These are phyloP conservation scores for Logfia minima DNA, from an alignment of 129 eudicot genomes.

Conservation along the genomic window DNA sequence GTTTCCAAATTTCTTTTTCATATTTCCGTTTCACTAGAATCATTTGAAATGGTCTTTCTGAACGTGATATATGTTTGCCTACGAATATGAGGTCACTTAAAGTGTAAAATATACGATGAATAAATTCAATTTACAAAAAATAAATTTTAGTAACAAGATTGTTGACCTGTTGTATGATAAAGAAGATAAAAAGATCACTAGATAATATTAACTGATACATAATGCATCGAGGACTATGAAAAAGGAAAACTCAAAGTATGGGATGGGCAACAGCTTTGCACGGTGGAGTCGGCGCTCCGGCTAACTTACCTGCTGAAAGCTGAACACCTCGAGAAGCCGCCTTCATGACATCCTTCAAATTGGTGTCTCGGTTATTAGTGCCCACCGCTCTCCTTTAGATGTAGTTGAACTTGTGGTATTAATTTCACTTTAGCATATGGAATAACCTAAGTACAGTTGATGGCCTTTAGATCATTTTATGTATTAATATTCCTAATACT, in stretches of 20 bases:
- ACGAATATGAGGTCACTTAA: too few species aligned
- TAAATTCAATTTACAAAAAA: too few species aligned
- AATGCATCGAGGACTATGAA: too few species aligned
- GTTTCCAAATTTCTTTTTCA: too few species aligned
- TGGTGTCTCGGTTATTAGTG: slow-evolving; percentile 68
- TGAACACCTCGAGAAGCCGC: slow-evolving; percentile 58
- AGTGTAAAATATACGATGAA: too few species aligned
- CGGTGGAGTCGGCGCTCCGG: slow-evolving; percentile 93
- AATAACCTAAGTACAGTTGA: not conserved
- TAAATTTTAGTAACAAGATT: too few species aligned
- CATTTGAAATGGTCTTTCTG: too few species aligned
- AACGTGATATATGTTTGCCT: too few species aligned
- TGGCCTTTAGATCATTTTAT: not conserved
- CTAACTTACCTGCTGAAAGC: slow-evolving; percentile 51
- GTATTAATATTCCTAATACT: not conserved
- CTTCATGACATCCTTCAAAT: slow-evolving; percentile 72
- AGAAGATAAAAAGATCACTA: too few species aligned
- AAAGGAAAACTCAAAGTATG: slow-evolving; percentile 33
- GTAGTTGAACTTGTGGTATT: slow-evolving; percentile 89
- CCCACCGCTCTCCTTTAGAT: slow-evolving; percentile 55
- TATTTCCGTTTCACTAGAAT: too few species aligned
- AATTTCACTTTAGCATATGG: not conserved
- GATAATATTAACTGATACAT: too few species aligned
- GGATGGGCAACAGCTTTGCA: slow-evolving; percentile 98
- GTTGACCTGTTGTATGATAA: too few species aligned